Evolutionary conservation across 2,329 filamentous ascomycete genomes (phyloP).

Genomic region (Diaporthe aspalathi): DNA sequence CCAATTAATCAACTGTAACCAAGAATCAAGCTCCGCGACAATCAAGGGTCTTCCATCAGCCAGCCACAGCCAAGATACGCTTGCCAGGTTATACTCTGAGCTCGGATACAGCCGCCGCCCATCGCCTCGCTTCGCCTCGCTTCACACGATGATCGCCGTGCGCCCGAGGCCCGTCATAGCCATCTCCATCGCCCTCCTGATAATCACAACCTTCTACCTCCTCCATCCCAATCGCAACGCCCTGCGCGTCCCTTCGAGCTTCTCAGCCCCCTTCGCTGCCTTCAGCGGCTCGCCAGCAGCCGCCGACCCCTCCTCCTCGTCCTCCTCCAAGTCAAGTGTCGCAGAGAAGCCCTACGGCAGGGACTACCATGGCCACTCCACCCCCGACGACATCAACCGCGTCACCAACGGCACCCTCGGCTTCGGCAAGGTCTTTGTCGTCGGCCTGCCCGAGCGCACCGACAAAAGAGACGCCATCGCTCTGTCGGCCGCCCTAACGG

Average conservation of each 20-base stretch:
- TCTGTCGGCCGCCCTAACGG: conserved; percentile 58
- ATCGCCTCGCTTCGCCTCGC: conserved; percentile 1
- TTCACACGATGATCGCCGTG: conserved; percentile 34
- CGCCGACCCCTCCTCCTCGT: not conserved
- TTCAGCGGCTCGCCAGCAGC: not conserved
- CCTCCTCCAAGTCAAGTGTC: not conserved
- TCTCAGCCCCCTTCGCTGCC: conserved; percentile 32
- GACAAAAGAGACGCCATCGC: conserved; percentile 64
- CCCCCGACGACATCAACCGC: conserved; percentile 41
- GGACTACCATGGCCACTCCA: conserved; percentile 40
- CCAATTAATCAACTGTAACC: not conserved
- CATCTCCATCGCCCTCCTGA: conserved; percentile 6
- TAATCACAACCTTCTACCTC: conserved; percentile 35
- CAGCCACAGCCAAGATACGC: not conserved
- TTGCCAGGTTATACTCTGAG: conserved; percentile 4
- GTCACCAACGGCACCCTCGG: conserved; percentile 46
- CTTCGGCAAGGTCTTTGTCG: conserved; percentile 54
- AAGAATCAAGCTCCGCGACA: not conserved
- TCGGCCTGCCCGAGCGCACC: conserved; percentile 61
- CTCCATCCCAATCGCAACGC: conserved; percentile 23
- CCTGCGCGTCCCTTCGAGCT: conserved; percentile 26
- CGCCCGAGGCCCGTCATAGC: conserved; percentile 29
- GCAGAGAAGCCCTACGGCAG: conserved; percentile 36
- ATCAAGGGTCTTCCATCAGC: not conserved
- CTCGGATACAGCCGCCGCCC: conserved; percentile 5